Base-by-base conservation (phyloP, 169 alveolate species). In the Eimeria acervulina region DNA sequence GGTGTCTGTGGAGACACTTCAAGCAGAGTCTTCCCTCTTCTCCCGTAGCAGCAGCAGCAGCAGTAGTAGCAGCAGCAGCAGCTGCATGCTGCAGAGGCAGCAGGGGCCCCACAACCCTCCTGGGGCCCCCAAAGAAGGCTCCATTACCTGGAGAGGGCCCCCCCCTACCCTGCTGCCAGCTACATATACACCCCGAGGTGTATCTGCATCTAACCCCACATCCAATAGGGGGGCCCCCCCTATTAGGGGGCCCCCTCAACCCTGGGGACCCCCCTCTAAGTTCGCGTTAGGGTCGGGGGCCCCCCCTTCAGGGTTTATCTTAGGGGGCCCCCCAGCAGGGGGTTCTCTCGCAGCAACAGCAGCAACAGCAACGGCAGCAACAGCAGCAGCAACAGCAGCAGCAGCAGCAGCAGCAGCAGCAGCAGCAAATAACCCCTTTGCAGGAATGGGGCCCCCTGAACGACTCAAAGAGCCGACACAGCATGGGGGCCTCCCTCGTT, bases 401-500 rank as follows among this genome's bases (percentile, higher is more conserved):
- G n/a, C n/a, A n/a, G n/a, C n/a, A n/a, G n/a, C n/a, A 7, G 36
- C 31, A 4, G 55, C 55, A 47, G 55, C 12, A 47, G 55, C 19
- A 7, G 12, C 55, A 47, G 55, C 12, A 17, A 17, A 23, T 17
- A 8, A 10, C 31, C 74, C n/a, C 10, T 23, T n/a, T 8, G 74
- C 28, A n/a, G 80, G 80, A 8, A 1, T 2, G 87, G 44, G 61
- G 33, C 55, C 87, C 87, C 55, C 87, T 6, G 87, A 38, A 38
- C 8, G 55, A 4, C 55, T 76, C 15, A 5, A 19, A 1, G 87
- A 76, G 23, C 87, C 87, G 23, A 33, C 59, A 6, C 87, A 76
- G 59, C 87, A 76, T 21, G 87, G 87, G 55, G 87, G 61, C 61
- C 87, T 76, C 51, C 87, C 87, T 38, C 87, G 61, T 59, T 33